These are phyloP conservation scores for Helicostylum pulchrum DNA, from an alignment of 192 early-diverging fungal genomes.

Conservation along the genomic window DNA sequence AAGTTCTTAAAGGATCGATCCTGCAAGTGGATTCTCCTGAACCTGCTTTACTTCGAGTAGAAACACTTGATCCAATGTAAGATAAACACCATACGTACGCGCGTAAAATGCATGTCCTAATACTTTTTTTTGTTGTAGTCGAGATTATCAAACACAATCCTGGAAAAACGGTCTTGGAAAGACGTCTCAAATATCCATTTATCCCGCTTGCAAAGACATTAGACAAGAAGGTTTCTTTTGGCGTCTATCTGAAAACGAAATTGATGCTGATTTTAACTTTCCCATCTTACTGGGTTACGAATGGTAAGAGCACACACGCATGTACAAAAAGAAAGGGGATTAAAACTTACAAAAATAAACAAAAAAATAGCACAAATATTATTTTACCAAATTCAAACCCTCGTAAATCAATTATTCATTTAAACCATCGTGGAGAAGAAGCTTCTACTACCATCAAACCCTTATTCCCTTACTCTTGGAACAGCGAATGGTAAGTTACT, in stretches of 20 bases:
- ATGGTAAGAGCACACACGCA: constrained; percentile 16
- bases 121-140: constrained; percentile 8
- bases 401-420: constrained; percentile 34
- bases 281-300: constrained; percentile 62
- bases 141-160: constrained; percentile 24
- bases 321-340: not conserved
- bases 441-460: constrained; percentile 45
- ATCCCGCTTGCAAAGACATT: constrained; percentile 42
- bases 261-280: constrained; percentile 38
- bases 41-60: constrained; percentile 20
- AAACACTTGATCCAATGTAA: constrained; percentile 23
- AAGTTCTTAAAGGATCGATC: constrained; percentile 25
- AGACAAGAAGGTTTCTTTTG: constrained; percentile 54
- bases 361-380: constrained; percentile 25
- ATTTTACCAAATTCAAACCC: constrained; percentile 22
- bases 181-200: constrained; percentile 56
- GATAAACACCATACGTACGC: no score
- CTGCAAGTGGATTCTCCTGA: constrained; percentile 30
- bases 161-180: constrained; percentile 70
- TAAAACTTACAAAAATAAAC: not conserved
- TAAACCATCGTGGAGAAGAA: constrained; percentile 56
- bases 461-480: constrained; percentile 56
- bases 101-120: no score
- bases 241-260: constrained; percentile 40
- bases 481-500: constrained; percentile 56